Percentiles rank a stretch among this genome's conserved stretches.
Conservation (phyloP, 495 filamentous ascomycete genomes). For the Penicillium bovifimosum region DNA sequence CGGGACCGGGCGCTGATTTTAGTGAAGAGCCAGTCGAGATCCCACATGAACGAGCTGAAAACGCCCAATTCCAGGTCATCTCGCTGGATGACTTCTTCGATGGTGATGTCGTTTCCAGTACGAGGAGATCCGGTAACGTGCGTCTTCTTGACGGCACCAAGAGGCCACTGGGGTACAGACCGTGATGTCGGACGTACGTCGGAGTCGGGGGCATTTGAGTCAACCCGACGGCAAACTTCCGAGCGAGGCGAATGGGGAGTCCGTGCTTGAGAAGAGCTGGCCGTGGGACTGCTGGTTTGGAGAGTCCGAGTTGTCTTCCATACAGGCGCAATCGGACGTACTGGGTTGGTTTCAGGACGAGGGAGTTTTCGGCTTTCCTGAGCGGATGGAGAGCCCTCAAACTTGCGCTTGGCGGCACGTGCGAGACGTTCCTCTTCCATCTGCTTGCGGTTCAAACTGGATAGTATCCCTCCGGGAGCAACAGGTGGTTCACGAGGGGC, state of each 20-base stretch:
- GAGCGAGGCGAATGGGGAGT: not conserved
- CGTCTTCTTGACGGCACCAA: slow-evolving; percentile 78
- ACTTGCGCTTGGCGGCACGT: slow-evolving; percentile 57
- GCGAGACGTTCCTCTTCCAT: slow-evolving; percentile 86
- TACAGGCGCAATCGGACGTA: not conserved
- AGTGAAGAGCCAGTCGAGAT: slow-evolving; percentile 63
- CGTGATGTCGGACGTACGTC: slow-evolving; percentile 14
- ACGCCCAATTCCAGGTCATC: slow-evolving; percentile 67
- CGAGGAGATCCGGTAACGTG: slow-evolving; percentile 56
- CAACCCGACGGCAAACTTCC: not conserved
- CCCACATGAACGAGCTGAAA: slow-evolving; percentile 82
- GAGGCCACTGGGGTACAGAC: slow-evolving; percentile 54
- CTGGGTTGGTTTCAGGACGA: not conserved
- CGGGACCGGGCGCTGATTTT: slow-evolving; percentile 55
- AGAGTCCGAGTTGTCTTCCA: not conserved
- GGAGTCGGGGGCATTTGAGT: not conserved
- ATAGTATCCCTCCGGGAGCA: slow-evolving; percentile 18
- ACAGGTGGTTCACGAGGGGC: not conserved
- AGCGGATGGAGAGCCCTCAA: slow-evolving; percentile 19
- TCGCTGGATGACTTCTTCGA: slow-evolving; percentile 83
- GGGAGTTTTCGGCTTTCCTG: slow-evolving; percentile 4
- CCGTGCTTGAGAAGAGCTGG: not conserved
- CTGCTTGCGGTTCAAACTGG: slow-evolving; percentile 64
- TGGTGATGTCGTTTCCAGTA: slow-evolving; percentile 67
- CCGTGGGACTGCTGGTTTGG: not conserved